phyloP scores from a whole-genome alignment of 148 eudicot genomes.

The Vaccinium darrowii region DNA sequence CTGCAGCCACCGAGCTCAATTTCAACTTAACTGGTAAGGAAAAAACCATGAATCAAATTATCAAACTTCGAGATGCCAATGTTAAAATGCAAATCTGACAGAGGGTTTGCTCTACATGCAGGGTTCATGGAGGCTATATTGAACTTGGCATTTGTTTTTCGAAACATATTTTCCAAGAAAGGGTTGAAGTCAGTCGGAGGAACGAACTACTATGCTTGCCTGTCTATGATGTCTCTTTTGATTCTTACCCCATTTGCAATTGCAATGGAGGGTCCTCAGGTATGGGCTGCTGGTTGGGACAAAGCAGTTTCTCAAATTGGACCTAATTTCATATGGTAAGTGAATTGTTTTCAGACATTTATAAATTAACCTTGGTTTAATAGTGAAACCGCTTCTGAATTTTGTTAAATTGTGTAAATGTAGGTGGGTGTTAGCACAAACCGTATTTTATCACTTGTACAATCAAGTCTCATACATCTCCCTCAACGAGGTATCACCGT shows the following conservation, averaged over 20 bases:
- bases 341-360: not conserved
- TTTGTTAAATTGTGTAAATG: not conserved
- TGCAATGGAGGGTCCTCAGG: constrained; percentile 55
- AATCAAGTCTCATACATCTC: constrained; percentile 59
- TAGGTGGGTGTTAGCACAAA: constrained; percentile 52
- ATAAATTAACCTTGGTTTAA: not conserved
- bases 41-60: constrained; percentile 15
- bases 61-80: not conserved
- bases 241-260: constrained; percentile 54
- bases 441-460: constrained; percentile 54
- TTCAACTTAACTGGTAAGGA: constrained; percentile 43
- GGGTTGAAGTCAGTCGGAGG: constrained; percentile 54
- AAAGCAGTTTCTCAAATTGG: constrained; percentile 45
- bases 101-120: constrained; percentile 3
- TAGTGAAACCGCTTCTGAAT: not conserved
- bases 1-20: constrained; percentile 54
- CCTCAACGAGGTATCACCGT: constrained; percentile 45
- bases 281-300: constrained; percentile 55
- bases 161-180: constrained; percentile 52
- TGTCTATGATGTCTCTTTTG: constrained; percentile 45
- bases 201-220: constrained; percentile 48
- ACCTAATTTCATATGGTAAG: constrained; percentile 45
- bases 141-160: constrained; percentile 46
- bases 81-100: not conserved
- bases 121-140: constrained; percentile 58